phyloP scores from a whole-genome alignment of 2,329 filamentous ascomycete species.

The Microthyrium microscopicum region DNA sequence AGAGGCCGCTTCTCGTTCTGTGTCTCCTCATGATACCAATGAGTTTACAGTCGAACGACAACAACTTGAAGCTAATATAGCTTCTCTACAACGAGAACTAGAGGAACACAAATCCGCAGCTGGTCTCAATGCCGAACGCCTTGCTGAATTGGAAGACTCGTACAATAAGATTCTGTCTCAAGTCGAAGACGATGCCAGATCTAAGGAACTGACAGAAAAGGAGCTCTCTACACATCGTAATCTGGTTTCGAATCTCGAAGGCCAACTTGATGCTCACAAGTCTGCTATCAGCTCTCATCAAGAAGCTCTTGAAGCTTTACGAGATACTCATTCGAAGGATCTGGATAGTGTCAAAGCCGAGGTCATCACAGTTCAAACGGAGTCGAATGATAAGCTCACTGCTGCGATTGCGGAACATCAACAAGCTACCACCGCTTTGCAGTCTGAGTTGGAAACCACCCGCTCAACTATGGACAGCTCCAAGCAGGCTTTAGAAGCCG shows the following conservation, averaged over 20 bases:
- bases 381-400: slow-evolving; percentile 19
- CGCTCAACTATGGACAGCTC: slow-evolving; percentile 14
- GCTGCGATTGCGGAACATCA: slow-evolving; percentile 18
- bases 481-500: slow-evolving; percentile 36
- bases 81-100: slow-evolving; percentile 53
- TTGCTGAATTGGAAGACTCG: slow-evolving; percentile 57
- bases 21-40: slow-evolving; percentile 16
- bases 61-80: slow-evolving; percentile 33
- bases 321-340: slow-evolving; percentile 36
- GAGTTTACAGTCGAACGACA: slow-evolving; percentile 23
- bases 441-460: slow-evolving; percentile 13
- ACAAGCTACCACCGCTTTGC: slow-evolving; percentile 18
- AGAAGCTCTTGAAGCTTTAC: slow-evolving; percentile 34
- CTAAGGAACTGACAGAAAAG: slow-evolving; percentile 37
- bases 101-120: slow-evolving; percentile 67
- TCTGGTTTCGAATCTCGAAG: slow-evolving; percentile 38
- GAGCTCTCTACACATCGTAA: slow-evolving; percentile 34
- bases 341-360: slow-evolving; percentile 34
- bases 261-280: slow-evolving; percentile 39
- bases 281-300: slow-evolving; percentile 37
- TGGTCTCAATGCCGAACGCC: slow-evolving; percentile 47
- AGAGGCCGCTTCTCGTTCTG: slow-evolving; percentile 9
- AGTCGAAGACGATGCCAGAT: slow-evolving; percentile 47
- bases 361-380: slow-evolving; percentile 13
- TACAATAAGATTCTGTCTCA: slow-evolving; percentile 50